A percentile compares a stretch with the other conserved stretches of the same genome.
phyloP scores from a whole-genome alignment of 2,329 filamentous ascomycete species.

The Pleoardoris graminearum region DNA sequence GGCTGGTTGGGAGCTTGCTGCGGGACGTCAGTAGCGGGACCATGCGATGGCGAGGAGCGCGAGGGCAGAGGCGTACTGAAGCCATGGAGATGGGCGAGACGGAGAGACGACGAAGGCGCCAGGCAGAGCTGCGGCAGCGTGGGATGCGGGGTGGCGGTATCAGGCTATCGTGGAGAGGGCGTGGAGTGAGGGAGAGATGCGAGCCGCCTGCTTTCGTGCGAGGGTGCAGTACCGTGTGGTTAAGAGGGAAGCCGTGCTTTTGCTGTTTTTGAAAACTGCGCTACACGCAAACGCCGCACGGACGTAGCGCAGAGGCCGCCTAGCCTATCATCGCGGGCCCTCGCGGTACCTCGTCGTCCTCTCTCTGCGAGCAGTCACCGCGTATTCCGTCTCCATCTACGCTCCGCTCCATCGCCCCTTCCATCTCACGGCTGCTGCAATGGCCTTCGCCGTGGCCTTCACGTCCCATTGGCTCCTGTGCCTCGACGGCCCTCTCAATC shows the following conservation, averaged over 20 bases:
- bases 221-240: conserved; percentile 6
- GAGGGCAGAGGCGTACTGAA: conserved; percentile 34
- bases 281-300: conserved; percentile 11
- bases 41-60: conserved; percentile 10
- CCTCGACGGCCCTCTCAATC: neutral
- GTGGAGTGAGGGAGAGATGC: conserved; percentile 10
- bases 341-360: neutral
- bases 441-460: neutral
- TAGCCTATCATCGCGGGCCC: conserved; percentile 18
- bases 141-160: neutral
- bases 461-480: neutral
- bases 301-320: neutral
- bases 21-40: conserved; percentile 25
- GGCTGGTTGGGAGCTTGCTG: conserved; percentile 57
- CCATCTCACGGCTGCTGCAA: neutral
- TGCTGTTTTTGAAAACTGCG: conserved; percentile 34
- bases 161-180: neutral
- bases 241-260: conserved; percentile 19
- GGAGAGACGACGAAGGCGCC: conserved; percentile 9
- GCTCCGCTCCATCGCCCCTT: neutral
- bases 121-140: conserved; percentile 22
- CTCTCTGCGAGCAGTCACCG: neutral
- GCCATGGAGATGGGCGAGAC: conserved; percentile 34
- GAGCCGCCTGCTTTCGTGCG: conserved; percentile 4
- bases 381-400: neutral